Evolutionary conservation across 2,329 filamentous ascomycete species (phyloP).

Genomic region (Salinomyces thailandicus): DNA sequence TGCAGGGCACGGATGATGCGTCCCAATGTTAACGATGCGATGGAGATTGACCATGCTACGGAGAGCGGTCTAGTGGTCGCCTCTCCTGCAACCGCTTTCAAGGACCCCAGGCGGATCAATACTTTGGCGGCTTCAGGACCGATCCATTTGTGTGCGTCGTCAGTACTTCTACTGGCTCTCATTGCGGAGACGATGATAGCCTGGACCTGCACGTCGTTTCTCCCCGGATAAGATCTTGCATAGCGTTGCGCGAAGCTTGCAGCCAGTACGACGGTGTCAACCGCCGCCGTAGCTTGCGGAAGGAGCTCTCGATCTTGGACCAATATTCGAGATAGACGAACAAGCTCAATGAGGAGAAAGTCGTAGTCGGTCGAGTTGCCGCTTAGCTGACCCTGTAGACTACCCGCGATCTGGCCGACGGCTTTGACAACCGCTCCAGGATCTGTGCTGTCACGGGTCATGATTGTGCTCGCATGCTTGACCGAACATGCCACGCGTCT

Average conservation of each 20-base stretch:
- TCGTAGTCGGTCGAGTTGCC: slow-evolving; percentile 20
- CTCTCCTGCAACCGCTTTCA: slow-evolving; percentile 43
- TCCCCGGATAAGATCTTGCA: slow-evolving; percentile 14
- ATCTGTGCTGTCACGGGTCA: too few relatives aligned
- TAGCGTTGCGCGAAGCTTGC: slow-evolving; percentile 21
- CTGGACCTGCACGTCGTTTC: slow-evolving; percentile 7
- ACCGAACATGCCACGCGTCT: too few relatives aligned
- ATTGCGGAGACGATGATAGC: slow-evolving; percentile 15
- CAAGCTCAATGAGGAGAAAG: slow-evolving; percentile 9
- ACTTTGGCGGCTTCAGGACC: slow-evolving; percentile 52
- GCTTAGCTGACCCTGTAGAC: slow-evolving; percentile 6
- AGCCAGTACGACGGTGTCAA: slow-evolving; percentile 8
- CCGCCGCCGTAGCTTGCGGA: not conserved
- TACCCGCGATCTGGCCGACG: too few relatives aligned
- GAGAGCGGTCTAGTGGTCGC: slow-evolving; percentile 39
- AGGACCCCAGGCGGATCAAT: slow-evolving; percentile 48
- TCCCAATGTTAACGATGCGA: slow-evolving; percentile 11
- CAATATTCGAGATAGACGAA: not conserved
- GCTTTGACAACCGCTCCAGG: too few relatives aligned
- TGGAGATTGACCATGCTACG: slow-evolving; percentile 14
- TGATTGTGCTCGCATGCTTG: too few relatives aligned
- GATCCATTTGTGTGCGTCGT: slow-evolving; percentile 18
- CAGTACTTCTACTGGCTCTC: slow-evolving; percentile 8
- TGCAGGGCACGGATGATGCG: slow-evolving; percentile 15
- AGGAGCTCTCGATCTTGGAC: not conserved